Evolutionary conservation across 2,329 filamentous ascomycete species (phyloP), one percentile per base, ranked within the genome.

Genomic region (Herpomyces periplanetae): DNA sequence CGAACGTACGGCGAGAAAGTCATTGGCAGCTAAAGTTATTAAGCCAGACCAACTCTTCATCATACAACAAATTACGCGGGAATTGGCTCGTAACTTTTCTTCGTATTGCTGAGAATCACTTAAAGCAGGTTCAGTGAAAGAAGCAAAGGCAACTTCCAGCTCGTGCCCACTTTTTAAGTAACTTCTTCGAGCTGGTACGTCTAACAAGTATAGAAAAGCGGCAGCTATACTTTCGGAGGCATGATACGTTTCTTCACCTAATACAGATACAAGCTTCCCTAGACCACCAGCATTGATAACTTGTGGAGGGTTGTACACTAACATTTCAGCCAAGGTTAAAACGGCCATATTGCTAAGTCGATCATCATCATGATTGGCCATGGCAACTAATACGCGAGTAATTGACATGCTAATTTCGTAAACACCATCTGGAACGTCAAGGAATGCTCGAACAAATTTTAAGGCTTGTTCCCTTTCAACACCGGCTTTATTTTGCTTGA

Each of bases 401-500:
- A 96, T 58, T 1, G 68, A 61, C 23, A 65, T 53, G 2, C 80
- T 84, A 13, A 96, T 51, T 34, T 96, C 75, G 25, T 55, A 51
- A 5, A 84, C 60, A 5, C 80, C 80, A 25, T 71, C 68, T 33
- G 88, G 88, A 26, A 91, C 69, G 33, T 96, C 80, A 2, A 96
- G 44, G 31, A 96, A 96, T 5, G 73, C 68, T 23, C 80, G 57
- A 11, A 91, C 61, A 34, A 96, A 88, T 35, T 96, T 96, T 30
- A 96, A 45, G 6, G 80, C 80, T 39, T 96, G 80, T 37, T 96
- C 80, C 20, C 84, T 55, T 41, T 96, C 80, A 8, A 96, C 66
- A 28, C 75, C 73, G n/a, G 75, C 68, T 37, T 88, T 91, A 32
- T 65, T 63, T 35, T 91, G 80, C 34, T 91, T 91, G 27, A 84